phyloP scores from a whole-genome alignment of 352 stramenopile genomes.

The Phytopythium litorale region DNA sequence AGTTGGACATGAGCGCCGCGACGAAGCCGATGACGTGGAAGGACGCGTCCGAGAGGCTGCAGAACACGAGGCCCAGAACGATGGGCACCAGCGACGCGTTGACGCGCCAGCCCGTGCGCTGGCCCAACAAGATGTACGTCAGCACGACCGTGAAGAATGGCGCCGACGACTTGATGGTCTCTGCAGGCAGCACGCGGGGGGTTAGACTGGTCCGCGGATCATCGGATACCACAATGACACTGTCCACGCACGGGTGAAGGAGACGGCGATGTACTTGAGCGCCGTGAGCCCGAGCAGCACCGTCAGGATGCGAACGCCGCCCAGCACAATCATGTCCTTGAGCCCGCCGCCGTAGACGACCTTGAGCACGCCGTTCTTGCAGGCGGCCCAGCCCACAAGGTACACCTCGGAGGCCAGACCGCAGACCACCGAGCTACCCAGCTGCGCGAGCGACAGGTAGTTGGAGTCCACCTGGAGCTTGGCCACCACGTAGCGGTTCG shows the following conservation, averaged over 20 bases:
- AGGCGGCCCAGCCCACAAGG: conserved; percentile 59
- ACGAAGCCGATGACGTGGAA: conserved; percentile 89
- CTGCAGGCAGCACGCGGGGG: conserved; percentile 16
- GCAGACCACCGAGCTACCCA: conserved; percentile 76
- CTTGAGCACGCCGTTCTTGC: conserved; percentile 42
- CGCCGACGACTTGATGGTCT: conserved; percentile 92
- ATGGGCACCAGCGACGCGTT: conserved; percentile 88
- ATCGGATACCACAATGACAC: not conserved
- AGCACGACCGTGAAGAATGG: conserved; percentile 91
- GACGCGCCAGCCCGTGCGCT: conserved; percentile 79
- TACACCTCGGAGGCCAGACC: conserved; percentile 69
- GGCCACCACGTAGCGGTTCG: conserved; percentile 77
- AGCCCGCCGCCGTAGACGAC: conserved; percentile 51
- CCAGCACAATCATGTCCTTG: conserved; percentile 84
- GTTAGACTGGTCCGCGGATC: not conserved
- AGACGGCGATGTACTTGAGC: conserved; percentile 91
- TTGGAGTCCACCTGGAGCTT: conserved; percentile 78
- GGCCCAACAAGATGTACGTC: conserved; percentile 78
- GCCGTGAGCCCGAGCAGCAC: conserved; percentile 88
- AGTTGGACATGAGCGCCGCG: conserved; percentile 88
- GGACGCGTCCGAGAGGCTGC: conserved; percentile 80
- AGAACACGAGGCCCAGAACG: conserved; percentile 80
- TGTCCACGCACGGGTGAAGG: conserved; percentile 69
- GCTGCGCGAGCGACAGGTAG: conserved; percentile 66
- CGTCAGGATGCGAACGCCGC: conserved; percentile 78